Conservation (phyloP, 768 basidiomycete genomes). For the Lepiota brunneoincarnata region DNA sequence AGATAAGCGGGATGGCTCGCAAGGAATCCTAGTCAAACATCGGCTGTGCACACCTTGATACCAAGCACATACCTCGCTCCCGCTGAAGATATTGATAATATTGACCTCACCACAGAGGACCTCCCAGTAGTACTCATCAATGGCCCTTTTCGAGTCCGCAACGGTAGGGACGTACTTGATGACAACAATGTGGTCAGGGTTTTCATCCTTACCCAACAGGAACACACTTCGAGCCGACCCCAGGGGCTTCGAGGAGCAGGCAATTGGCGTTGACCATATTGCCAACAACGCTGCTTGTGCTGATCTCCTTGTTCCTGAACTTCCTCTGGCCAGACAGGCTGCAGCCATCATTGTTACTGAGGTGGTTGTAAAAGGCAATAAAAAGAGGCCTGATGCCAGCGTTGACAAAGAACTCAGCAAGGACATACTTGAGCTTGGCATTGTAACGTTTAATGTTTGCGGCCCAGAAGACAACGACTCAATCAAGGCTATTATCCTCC, state of each 20-base stretch:
- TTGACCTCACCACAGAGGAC: conserved; percentile 94
- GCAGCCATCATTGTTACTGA: conserved; percentile 96
- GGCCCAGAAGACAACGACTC: conserved; percentile 95
- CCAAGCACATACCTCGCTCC: conserved; percentile 71
- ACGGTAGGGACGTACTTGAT: conserved; percentile 98
- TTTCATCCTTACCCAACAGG: conserved; percentile 80
- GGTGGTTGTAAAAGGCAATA: conserved; percentile 97
- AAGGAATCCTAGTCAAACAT: conserved; percentile 70
- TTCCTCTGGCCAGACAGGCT: conserved; percentile 88
- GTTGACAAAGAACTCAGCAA: conserved; percentile 98
- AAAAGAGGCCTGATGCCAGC: conserved; percentile 97
- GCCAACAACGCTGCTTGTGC: conserved; percentile 94
- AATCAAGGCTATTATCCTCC: conserved; percentile 77
- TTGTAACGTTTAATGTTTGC: conserved; percentile 99
- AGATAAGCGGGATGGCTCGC: conserved; percentile 92
- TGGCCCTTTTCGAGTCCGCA: conserved; percentile 95
- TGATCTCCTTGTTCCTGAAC: conserved; percentile 98
- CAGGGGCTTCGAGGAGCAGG: conserved; percentile 84
- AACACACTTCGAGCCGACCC: conserved; percentile 47
- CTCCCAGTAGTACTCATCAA: conserved; percentile 99
- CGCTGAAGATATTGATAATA: conserved; percentile 96
- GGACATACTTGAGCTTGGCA: conserved; percentile 94
- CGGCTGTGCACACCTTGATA: conserved; percentile 5
- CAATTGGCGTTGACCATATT: conserved; percentile 96
- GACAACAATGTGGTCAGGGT: conserved; percentile 95